Percentiles rank a stretch among this genome's conserved stretches.
phyloP scores from a whole-genome alignment of 441 rosid species.

The Metrosideros polymorpha region DNA sequence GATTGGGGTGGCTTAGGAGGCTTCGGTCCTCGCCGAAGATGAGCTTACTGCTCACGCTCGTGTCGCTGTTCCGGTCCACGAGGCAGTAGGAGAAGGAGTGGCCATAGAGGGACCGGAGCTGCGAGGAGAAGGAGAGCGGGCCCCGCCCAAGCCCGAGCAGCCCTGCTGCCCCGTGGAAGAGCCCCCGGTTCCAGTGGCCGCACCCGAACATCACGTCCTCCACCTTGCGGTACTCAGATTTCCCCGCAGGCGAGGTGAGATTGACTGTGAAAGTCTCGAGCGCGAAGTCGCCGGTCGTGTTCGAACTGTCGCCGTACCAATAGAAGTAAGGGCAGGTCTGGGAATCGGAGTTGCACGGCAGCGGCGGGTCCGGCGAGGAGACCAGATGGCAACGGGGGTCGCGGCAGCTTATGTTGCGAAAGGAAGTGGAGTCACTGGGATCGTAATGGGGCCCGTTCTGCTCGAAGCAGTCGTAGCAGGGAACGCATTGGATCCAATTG shows the following conservation, averaged over 20 bases:
- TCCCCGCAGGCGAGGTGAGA: slow-evolving; percentile 38
- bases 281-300: slow-evolving; percentile 87
- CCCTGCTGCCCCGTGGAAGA: slow-evolving; percentile 3
- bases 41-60: slow-evolving; percentile 76
- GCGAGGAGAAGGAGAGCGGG: slow-evolving; percentile 1
- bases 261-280: slow-evolving; percentile 75
- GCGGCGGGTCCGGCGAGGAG: slow-evolving; percentile 59
- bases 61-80: slow-evolving; percentile 73
- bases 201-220: slow-evolving; percentile 69
- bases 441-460: slow-evolving; percentile 61
- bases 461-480: slow-evolving; percentile 69
- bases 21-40: slow-evolving; percentile 84
- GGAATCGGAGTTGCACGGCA: slow-evolving; percentile 49
- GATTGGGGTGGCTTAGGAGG: slow-evolving; percentile 45
- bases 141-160: slow-evolving; percentile 1
- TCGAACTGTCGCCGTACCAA: slow-evolving; percentile 90
- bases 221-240: slow-evolving; percentile 37
- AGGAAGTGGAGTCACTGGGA: slow-evolving; percentile 49
- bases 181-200: slow-evolving; percentile 1
- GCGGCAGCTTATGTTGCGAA: slow-evolving; percentile 44
- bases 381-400: slow-evolving; percentile 65
- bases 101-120: not conserved
- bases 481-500: slow-evolving; percentile 80
- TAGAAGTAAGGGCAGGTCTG: slow-evolving; percentile 80
- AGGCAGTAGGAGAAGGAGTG: slow-evolving; percentile 34